Conservation (phyloP, 2,329 filamentous ascomycete genomes). For the Sporothrix dimorphospora region DNA sequence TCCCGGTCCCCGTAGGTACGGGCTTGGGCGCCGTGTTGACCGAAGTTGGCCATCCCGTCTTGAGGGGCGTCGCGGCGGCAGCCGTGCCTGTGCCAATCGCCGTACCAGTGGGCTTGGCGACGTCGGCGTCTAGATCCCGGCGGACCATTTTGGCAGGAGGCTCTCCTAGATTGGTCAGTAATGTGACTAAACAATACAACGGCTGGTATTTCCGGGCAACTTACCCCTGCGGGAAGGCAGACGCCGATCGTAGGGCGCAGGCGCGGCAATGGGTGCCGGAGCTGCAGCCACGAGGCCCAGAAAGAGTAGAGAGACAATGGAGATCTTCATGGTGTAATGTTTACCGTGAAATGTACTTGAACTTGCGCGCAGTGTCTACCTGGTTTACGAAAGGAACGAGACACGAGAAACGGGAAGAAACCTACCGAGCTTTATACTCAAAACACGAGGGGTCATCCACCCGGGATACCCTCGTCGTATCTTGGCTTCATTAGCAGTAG, state of each 20-base stretch:
- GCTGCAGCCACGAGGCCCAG: slow-evolving; percentile 8
- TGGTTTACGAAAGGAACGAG: background rate
- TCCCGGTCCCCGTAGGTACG: background rate
- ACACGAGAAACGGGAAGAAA: slow-evolving; percentile 10
- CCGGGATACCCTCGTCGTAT: background rate
- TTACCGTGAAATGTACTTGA: background rate
- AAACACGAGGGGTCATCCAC: background rate
- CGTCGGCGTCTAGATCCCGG: background rate
- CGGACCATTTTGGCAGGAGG: background rate
- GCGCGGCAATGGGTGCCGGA: slow-evolving; percentile 10
- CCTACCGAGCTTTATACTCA: background rate
- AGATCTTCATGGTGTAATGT: slow-evolving; percentile 17
- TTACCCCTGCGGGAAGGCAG: slow-evolving; percentile 6
- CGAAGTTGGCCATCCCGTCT: background rate
- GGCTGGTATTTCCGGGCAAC: background rate
- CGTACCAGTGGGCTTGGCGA: background rate
- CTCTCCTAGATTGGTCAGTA: background rate
- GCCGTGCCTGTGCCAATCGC: background rate
- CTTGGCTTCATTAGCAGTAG: background rate
- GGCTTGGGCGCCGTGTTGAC: background rate
- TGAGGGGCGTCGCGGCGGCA: background rate
- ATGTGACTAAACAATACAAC: background rate
- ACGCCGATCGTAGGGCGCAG: slow-evolving; percentile 8
- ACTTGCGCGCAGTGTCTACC: background rate
- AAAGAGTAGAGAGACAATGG: background rate